Evolutionary conservation across 208 protist species (phyloP), one percentile per base, ranked within the genome.

Genomic region (Acanthamoeba comandoni): DNA sequence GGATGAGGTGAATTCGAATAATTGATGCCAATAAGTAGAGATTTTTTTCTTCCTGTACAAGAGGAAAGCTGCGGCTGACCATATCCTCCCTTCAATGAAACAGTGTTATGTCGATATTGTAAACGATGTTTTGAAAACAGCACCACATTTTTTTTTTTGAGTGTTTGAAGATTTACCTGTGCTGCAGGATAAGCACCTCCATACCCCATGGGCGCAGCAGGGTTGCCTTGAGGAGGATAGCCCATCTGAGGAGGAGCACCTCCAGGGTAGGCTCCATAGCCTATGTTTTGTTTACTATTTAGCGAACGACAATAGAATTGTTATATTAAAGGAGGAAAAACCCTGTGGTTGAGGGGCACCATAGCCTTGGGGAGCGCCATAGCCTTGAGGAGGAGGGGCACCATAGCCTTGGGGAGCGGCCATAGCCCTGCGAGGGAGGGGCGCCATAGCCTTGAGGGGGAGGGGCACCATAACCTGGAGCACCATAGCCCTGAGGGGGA

Each of bases 21-120:
- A 48, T 65, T 85, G 70, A 92, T 92, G 77, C 88, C 88, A 58
- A 92, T 92, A 55, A 92, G 88, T 7, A 92, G 69, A n/a, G 88
- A 65, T 39, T 92, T 92, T 69, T 84, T 91, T 17, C 87, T 39
- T 3, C 87, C 87, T 26, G 87, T 85, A n/a, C 58, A 86, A 2
- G 87, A 7, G n/a, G 58, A 67, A 62, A 53, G 57, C 24, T 79
- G 77, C 17, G 48, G 43, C 77, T 67, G 49, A n/a, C 52, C 52
- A 22, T 86, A 86, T 31, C 77, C 77, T 5, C 24, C 57, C 22
- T 86, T 62, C 55, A n/a, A n/a, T n/a, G n/a, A n/a, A n/a, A n/a
- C n/a, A n/a, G n/a, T n/a, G n/a, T n/a, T n/a, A n/a, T n/a, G n/a
- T n/a, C n/a, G n/a, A n/a, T n/a, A n/a, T n/a, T n/a, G n/a, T n/a